A percentile compares a stretch with the other conserved stretches of the same genome.
Evolutionary conservation across 495 filamentous ascomycete species (phyloP).

Genomic region (Aspergillus heteromorphus): DNA sequence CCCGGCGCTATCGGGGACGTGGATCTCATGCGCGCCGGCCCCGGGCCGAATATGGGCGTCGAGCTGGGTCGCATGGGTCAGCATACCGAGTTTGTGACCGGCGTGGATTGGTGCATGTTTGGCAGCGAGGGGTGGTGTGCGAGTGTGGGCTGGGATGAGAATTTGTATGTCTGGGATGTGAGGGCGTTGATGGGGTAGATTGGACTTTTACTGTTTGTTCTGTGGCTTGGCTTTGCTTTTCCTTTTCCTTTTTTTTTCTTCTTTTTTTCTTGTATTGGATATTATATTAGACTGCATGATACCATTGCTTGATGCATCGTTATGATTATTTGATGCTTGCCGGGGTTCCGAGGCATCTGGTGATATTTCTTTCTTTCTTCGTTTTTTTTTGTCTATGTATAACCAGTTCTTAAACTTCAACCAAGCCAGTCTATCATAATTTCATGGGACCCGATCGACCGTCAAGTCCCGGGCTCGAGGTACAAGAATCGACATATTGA

Average conservation of each 20-base stretch:
- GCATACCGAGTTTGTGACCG: conserved; percentile 96
- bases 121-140: conserved; percentile 94
- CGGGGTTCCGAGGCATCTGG: no score
- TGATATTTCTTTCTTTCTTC: neutral
- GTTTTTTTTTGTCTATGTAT: neutral
- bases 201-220: neutral
- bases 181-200: conserved; percentile 53
- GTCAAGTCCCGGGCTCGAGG: neutral
- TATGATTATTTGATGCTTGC: no score
- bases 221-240: neutral
- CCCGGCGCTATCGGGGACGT: conserved; percentile 50
- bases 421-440: no score
- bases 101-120: conserved; percentile 97
- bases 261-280: conserved; percentile 19
- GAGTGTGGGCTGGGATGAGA: conserved; percentile 88
- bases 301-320: conserved; percentile 13
- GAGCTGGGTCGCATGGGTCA: conserved; percentile 83
- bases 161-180: conserved; percentile 87
- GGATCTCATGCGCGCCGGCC: conserved; percentile 35
- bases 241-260: conserved; percentile 3
- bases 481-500: no score
- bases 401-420: no score
- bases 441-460: no score
- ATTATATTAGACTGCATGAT: conserved; percentile 22
- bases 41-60: conserved; percentile 46